Evolutionary conservation across 2,329 filamentous ascomycete species (phyloP).

Genomic region (Alternaria sp.): DNA sequence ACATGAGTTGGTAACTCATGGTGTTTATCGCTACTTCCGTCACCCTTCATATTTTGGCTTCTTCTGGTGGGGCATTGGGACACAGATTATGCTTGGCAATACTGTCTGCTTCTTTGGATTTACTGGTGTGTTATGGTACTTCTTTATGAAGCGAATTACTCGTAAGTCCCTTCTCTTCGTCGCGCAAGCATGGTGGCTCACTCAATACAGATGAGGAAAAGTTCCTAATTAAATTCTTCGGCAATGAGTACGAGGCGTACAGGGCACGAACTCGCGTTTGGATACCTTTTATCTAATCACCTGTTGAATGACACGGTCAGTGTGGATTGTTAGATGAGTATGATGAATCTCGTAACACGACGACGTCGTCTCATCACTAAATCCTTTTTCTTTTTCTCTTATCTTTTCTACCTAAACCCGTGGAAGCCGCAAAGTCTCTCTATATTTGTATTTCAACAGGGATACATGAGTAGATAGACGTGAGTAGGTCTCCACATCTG

Average conservation of each 20-base stretch:
- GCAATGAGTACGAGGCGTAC: constrained; percentile 80
- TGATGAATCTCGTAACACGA: not conserved
- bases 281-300: constrained; percentile 75
- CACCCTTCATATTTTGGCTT: constrained; percentile 98
- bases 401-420: not conserved
- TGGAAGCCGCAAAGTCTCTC: not conserved
- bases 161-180: constrained; percentile 56
- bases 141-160: constrained; percentile 78
- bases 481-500: not conserved
- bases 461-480: not conserved
- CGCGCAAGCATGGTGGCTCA: constrained; percentile 4
- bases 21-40: constrained; percentile 78
- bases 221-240: constrained; percentile 82
- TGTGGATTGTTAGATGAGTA: not conserved
- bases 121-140: constrained; percentile 79
- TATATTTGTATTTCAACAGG: not conserved
- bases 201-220: constrained; percentile 73
- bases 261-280: constrained; percentile 74
- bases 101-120: constrained; percentile 79
- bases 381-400: not conserved
- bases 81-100: constrained; percentile 90
- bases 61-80: constrained; percentile 98
- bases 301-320: not conserved
- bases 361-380: not conserved
- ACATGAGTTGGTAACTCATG: constrained; percentile 83